Percentiles rank a stretch among this genome's conserved stretches.
Conservation (phyloP, 2,329 filamentous ascomycete species). For the Claviceps cyperi region DNA sequence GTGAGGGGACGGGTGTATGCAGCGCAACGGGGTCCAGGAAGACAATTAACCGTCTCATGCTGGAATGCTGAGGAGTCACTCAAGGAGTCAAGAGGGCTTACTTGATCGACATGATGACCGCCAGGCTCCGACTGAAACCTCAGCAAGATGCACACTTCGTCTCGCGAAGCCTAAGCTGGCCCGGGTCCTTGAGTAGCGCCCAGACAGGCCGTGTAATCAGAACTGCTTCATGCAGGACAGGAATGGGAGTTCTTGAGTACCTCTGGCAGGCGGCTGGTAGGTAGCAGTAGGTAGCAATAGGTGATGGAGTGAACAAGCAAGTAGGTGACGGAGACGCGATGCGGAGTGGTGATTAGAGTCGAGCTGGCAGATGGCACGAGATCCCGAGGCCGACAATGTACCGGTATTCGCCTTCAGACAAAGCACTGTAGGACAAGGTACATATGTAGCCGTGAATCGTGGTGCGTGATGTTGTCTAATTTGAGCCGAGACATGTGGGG, state of each 20-base stretch:
- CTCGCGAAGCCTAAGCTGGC: constrained; percentile 4
- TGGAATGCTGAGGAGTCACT: constrained; percentile 6
- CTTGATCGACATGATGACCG: constrained; percentile 39
- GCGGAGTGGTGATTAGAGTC: too few relatives aligned
- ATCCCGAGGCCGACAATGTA: too few relatives aligned
- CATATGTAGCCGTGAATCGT: too few relatives aligned
- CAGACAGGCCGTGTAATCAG: not conserved
- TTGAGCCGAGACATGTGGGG: too few relatives aligned
- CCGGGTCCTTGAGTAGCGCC: not conserved
- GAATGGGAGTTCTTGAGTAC: not conserved
- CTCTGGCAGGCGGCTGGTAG: too few relatives aligned
- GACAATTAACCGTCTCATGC: constrained; percentile 4
- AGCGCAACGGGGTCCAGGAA: constrained; percentile 3
- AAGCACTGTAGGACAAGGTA: too few relatives aligned
- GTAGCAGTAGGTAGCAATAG: too few relatives aligned
- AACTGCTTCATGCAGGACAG: not conserved
- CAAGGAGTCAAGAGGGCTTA: constrained; percentile 22
- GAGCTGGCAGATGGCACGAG: too few relatives aligned
- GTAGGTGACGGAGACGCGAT: too few relatives aligned
- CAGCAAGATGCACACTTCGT: constrained; percentile 8
- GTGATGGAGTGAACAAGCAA: too few relatives aligned
- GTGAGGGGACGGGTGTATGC: not conserved
- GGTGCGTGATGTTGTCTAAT: too few relatives aligned
- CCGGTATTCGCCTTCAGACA: too few relatives aligned
- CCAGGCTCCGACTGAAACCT: constrained; percentile 21